Percentiles rank a stretch among this genome's conserved stretches.
These are phyloP conservation scores for Orbilia javanica DNA, from an alignment of 2,329 filamentous ascomycete species.

Conservation along the genomic window DNA sequence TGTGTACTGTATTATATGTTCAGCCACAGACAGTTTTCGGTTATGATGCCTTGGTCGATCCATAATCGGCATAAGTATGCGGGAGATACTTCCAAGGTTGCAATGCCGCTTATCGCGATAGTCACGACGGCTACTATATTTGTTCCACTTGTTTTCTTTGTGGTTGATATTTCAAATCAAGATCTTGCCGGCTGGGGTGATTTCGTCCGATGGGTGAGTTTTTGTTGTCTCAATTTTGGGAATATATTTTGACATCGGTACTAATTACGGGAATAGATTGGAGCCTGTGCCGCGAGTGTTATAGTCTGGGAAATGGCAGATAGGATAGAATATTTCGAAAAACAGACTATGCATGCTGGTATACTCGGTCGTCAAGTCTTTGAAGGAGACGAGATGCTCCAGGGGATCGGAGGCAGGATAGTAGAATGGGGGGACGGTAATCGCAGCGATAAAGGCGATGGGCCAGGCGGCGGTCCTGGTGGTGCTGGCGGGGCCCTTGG, in stretches of 20 bases:
- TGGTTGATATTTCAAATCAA: conserved; percentile 86
- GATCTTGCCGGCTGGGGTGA: conserved; percentile 92
- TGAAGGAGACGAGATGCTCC: conserved; percentile 92
- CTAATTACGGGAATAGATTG: conserved; percentile 67
- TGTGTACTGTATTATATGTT: conserved; percentile 94
- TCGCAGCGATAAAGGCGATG: conserved; percentile 23
- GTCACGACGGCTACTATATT: conserved; percentile 85
- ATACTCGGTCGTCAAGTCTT: conserved; percentile 92
- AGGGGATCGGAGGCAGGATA: conserved; percentile 64
- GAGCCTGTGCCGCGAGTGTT: conserved; percentile 91
- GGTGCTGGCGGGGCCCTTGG: conserved; percentile 43
- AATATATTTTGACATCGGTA: neutral
- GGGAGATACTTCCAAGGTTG: conserved; percentile 48
- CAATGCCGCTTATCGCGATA: conserved; percentile 74
- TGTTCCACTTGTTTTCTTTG: conserved; percentile 92
- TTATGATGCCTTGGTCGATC: conserved; percentile 57
- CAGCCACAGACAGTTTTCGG: conserved; percentile 65
- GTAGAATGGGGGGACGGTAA: conserved; percentile 39
- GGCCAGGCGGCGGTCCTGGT: conserved; percentile 34
- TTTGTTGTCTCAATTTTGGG: neutral
- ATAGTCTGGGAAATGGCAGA: conserved; percentile 99
- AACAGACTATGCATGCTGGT: conserved; percentile 93
- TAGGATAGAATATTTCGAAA: conserved; percentile 88
- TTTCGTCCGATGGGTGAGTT: conserved; percentile 83
- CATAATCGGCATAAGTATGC: conserved; percentile 53